These are phyloP conservation scores for Dovyalis caffra DNA, from an alignment of 345 rosid species.

Conservation along the genomic window DNA sequence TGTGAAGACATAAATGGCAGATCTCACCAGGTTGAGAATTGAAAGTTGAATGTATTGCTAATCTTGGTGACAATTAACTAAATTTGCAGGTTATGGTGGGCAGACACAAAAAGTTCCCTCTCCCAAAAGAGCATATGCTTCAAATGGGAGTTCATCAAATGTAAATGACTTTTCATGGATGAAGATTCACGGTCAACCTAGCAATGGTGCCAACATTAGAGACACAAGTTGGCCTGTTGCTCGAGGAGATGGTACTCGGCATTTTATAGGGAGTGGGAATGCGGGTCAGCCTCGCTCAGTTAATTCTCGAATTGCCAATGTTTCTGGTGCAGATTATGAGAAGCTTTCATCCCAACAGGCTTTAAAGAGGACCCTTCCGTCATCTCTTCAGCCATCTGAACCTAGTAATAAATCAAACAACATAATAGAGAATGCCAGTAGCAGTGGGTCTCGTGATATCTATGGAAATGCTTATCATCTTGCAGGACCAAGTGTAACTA, in stretches of 20 bases:
- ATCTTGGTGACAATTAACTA: neutral
- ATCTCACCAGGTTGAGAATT: too few relatives aligned
- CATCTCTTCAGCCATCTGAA: conserved; percentile 36
- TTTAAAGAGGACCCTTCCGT: conserved; percentile 54
- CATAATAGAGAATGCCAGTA: conserved; percentile 32
- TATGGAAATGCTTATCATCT: conserved; percentile 28
- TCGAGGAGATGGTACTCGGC: conserved; percentile 34
- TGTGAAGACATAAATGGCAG: neutral
- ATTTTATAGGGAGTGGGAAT: conserved; percentile 37
- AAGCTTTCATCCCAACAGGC: conserved; percentile 61
- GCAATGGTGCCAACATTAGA: conserved; percentile 26
- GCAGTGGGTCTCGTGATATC: conserved; percentile 40
- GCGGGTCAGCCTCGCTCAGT: conserved; percentile 31
- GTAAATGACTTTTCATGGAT: conserved; percentile 17
- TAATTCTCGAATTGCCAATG: conserved; percentile 53
- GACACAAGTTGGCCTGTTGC: conserved; percentile 18
- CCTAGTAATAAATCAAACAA: conserved; percentile 29
- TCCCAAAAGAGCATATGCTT: conserved; percentile 28
- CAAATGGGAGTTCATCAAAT: conserved; percentile 43
- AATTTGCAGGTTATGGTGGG: conserved; percentile 37
- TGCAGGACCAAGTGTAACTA: conserved; percentile 39
- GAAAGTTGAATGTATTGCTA: neutral
- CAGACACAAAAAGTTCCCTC: conserved; percentile 25
- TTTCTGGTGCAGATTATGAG: conserved; percentile 46
- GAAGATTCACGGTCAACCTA: conserved; percentile 25